Evolutionary conservation across 495 filamentous ascomycete species (phyloP).

Genomic region (Neurospora sp.): DNA sequence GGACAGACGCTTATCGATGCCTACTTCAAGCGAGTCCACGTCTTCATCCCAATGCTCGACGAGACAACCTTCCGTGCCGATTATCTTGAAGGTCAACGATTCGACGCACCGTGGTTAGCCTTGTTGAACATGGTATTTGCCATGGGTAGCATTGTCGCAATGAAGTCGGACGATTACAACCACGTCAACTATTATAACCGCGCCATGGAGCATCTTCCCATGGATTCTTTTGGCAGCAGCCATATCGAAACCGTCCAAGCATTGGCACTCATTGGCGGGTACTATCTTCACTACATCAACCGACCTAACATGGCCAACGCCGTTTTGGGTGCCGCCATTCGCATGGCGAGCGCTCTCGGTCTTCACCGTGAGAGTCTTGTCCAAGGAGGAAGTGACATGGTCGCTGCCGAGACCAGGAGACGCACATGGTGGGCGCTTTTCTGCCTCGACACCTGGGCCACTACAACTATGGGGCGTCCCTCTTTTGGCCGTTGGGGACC

Average conservation of each 20-base stretch:
- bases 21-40: conserved; percentile 69
- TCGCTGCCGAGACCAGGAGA: conserved; percentile 52
- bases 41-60: conserved; percentile 67
- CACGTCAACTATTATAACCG: conserved; percentile 65
- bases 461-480: conserved; percentile 65
- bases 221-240: conserved; percentile 59
- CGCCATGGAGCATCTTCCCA: conserved; percentile 55
- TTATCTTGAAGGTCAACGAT: conserved; percentile 55
- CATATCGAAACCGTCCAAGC: conserved; percentile 65
- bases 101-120: conserved; percentile 64
- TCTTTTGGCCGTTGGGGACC: conserved; percentile 67
- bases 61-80: conserved; percentile 64
- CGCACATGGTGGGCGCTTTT: conserved; percentile 75
- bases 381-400: conserved; percentile 40
- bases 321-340: conserved; percentile 53
- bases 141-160: conserved; percentile 62
- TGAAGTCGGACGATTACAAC: conserved; percentile 57
- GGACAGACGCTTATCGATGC: conserved; percentile 58
- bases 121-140: conserved; percentile 75
- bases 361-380: conserved; percentile 62
- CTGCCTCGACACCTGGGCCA: conserved; percentile 72
- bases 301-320: conserved; percentile 67
- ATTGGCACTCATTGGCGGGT: conserved; percentile 60
- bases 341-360: conserved; percentile 64
- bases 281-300: conserved; percentile 73